These are phyloP conservation scores for Isoetes taiwanensis DNA, from an alignment of 75 land plant genomes.

Conservation along the genomic window DNA sequence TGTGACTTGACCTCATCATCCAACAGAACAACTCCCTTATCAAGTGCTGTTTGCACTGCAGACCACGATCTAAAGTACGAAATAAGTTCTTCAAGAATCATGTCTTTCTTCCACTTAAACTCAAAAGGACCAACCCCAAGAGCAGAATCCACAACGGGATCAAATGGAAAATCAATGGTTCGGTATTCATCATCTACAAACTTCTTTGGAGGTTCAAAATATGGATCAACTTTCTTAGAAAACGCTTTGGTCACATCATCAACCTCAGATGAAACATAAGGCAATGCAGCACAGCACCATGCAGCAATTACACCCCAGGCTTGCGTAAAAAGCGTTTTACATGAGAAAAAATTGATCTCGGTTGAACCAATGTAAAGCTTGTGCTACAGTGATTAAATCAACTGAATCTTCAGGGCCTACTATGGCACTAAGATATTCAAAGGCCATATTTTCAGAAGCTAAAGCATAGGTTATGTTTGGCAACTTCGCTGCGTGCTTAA, in stretches of 20 bases:
- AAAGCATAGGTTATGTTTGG: slow-evolving; percentile 45
- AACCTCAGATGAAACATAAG: too few species aligned
- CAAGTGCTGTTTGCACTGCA: slow-evolving; percentile 44
- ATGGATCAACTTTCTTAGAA: too few species aligned
- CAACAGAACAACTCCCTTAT: slow-evolving; percentile 48
- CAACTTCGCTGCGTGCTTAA: slow-evolving; percentile 28
- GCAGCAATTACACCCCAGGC: slow-evolving; percentile 66
- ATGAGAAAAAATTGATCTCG: slow-evolving; percentile 40
- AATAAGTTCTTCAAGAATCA: slow-evolving; percentile 30
- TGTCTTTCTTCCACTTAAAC: slow-evolving; percentile 27
- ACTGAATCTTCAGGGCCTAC: slow-evolving; percentile 29
- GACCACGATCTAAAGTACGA: slow-evolving; percentile 48
- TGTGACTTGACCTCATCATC: slow-evolving; percentile 22
- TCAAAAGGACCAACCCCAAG: slow-evolving; percentile 40
- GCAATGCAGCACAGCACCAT: too few species aligned
- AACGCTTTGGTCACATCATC: too few species aligned
- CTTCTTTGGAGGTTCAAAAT: slow-evolving; percentile 27
- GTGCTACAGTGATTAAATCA: slow-evolving; percentile 52
- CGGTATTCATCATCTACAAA: slow-evolving; percentile 30
- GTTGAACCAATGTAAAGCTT: slow-evolving; percentile 77
- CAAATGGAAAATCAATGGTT: slow-evolving; percentile 51
- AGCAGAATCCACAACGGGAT: slow-evolving; percentile 15
- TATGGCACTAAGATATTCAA: slow-evolving; percentile 12
- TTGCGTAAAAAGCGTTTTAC: slow-evolving; percentile 35
- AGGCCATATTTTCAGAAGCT: slow-evolving; percentile 26